phyloP scores from a whole-genome alignment of 305 asterid genomes.

The Fraxinus xanthoxyloides region DNA sequence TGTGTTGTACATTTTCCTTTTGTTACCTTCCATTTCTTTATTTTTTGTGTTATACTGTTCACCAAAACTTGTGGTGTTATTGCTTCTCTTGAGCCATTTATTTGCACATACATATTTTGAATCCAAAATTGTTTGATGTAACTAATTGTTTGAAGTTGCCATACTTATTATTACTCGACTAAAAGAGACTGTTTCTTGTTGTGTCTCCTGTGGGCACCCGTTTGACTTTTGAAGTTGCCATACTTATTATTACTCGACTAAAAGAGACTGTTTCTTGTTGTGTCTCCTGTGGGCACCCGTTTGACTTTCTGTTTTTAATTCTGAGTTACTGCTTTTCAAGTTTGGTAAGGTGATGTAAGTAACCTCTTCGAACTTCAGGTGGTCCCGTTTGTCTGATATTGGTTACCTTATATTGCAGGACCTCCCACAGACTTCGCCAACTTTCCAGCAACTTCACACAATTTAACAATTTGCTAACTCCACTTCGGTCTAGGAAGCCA shows the following conservation, averaged over 20 bases:
- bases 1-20: background rate
- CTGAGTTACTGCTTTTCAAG: background rate
- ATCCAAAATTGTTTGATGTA: conserved; percentile 7
- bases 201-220: background rate
- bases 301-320: background rate
- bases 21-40: conserved; percentile 6
- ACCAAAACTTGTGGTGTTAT: background rate
- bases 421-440: conserved; percentile 70
- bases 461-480: conserved; percentile 69
- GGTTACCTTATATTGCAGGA: conserved; percentile 41
- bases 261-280: background rate
- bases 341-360: background rate
- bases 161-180: background rate
- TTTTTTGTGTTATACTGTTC: background rate
- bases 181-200: background rate
- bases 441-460: conserved; percentile 84
- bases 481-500: conserved; percentile 74
- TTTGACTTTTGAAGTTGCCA: too few relatives aligned
- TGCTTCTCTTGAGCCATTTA: background rate
- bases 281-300: background rate
- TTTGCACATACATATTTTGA: conserved; percentile 8
- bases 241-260: too few relatives aligned
- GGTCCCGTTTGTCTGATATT: background rate
- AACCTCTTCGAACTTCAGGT: conserved; percentile 4
- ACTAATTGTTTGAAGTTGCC: background rate